Percentiles rank a stretch among this genome's conserved stretches.
phyloP scores from a whole-genome alignment of 148 eudicot genomes.

The Rhododendron griersonianum region DNA sequence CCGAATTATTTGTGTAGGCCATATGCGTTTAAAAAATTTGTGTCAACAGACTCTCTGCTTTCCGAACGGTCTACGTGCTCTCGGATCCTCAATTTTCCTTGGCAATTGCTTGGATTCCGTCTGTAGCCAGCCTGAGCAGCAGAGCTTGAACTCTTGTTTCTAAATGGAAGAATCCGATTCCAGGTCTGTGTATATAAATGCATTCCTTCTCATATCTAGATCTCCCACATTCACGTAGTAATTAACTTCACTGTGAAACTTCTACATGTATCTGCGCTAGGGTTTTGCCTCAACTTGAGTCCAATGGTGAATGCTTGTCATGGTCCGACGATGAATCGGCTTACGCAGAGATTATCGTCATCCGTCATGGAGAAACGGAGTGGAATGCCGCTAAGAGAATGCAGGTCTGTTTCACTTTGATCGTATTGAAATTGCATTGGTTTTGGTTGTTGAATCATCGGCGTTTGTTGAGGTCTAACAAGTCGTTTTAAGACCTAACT shows the following conservation, averaged over 20 bases:
- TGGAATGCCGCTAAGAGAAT: slow-evolving; percentile 72
- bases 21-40: too few species aligned
- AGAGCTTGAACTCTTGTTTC: not conserved
- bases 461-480: not conserved
- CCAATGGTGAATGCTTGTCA: slow-evolving; percentile 8
- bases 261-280: not conserved
- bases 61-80: too few species aligned
- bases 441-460: not conserved
- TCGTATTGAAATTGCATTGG: not conserved
- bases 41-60: too few species aligned
- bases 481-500: not conserved
- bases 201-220: not conserved
- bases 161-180: slow-evolving; percentile 23
- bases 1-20: too few species aligned
- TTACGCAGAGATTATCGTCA: slow-evolving; percentile 41
- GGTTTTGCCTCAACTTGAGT: slow-evolving; percentile 14
- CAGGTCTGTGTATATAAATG: slow-evolving; percentile 20
- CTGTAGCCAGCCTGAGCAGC: too few species aligned
- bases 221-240: not conserved
- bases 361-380: slow-evolving; percentile 72
- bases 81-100: too few species aligned
- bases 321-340: slow-evolving; percentile 9
- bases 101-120: not conserved
- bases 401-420: slow-evolving; percentile 37
- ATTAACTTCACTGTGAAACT: not conserved